Conservation (phyloP, 768 basidiomycete genomes). For the Xanthoconium stramineum region DNA sequence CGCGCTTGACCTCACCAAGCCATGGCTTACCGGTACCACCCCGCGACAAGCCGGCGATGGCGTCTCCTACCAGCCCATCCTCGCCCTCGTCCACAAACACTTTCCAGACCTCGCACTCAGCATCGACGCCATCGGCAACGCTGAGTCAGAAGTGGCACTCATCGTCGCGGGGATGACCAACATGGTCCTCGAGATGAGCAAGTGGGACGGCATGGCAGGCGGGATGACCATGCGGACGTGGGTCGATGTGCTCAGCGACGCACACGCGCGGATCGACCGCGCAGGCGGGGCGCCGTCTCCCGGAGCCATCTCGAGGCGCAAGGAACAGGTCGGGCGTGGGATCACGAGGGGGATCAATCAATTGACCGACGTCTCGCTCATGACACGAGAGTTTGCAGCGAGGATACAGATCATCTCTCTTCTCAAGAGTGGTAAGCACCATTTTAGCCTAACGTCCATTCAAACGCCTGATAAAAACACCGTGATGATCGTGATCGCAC, state of each 20-base stretch:
- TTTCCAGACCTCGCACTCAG: conserved; percentile 45
- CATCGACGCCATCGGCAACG: conserved; percentile 44
- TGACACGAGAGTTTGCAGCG: conserved; percentile 53
- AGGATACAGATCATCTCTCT: conserved; percentile 53
- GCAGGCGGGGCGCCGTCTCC: conserved; percentile 4
- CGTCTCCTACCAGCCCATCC: conserved; percentile 44
- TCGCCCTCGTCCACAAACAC: conserved; percentile 47
- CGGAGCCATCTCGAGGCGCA: conserved; percentile 21
- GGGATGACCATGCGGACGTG: conserved; percentile 56
- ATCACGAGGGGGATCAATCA: conserved; percentile 52
- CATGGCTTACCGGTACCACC: conserved; percentile 42
- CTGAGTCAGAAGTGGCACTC: conserved; percentile 46
- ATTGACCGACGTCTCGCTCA: conserved; percentile 44
- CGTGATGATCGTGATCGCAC: conserved; percentile 1
- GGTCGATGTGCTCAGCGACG: conserved; percentile 46
- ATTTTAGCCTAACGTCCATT: not conserved
- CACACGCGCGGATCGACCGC: conserved; percentile 32
- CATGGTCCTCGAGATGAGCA: conserved; percentile 53
- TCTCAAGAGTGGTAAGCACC: conserved; percentile 45
- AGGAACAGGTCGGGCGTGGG: conserved; percentile 44
- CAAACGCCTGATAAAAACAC: not conserved
- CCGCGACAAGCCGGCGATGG: conserved; percentile 52
- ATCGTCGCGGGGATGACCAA: conserved; percentile 53
- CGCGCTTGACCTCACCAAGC: conserved; percentile 43
- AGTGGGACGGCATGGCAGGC: conserved; percentile 54